Evolutionary conservation across 441 rosid genomes (phyloP).

Genomic region (Populus hybrid): DNA sequence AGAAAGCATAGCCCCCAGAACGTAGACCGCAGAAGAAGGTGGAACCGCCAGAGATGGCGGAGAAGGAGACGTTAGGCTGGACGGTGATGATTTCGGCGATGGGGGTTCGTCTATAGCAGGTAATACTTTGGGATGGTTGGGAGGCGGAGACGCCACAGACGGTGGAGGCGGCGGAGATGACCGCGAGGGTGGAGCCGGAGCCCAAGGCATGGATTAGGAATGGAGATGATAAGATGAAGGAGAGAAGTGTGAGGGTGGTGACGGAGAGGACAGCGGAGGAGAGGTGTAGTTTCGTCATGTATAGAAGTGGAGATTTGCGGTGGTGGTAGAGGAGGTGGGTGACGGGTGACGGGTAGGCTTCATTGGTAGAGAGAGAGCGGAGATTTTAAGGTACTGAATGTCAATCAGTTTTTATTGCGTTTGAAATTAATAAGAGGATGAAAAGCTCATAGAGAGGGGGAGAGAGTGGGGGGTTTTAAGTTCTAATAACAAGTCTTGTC

Average conservation of each 20-base stretch:
- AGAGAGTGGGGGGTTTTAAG: no score
- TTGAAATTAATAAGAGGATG: not conserved
- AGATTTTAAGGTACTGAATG: not conserved
- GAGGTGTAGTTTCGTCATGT: slow-evolving; percentile 40
- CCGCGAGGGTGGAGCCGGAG: slow-evolving; percentile 70
- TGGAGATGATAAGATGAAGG: slow-evolving; percentile 15
- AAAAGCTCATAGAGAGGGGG: not conserved
- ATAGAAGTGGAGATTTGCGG: slow-evolving; percentile 19
- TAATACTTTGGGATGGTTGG: slow-evolving; percentile 39
- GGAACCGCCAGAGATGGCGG: slow-evolving; percentile 63
- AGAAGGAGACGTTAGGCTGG: slow-evolving; percentile 59
- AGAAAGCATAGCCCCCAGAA: slow-evolving; percentile 61
- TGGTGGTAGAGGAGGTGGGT: not conserved
- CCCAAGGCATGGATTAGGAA: slow-evolving; percentile 48
- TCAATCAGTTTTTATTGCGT: not conserved
- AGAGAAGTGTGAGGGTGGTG: slow-evolving; percentile 22
- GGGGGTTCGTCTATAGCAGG: slow-evolving; percentile 40
- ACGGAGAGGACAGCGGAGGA: slow-evolving; percentile 11
- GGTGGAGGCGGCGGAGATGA: slow-evolving; percentile 47
- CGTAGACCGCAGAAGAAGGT: slow-evolving; percentile 68
- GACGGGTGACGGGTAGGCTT: slow-evolving; percentile 9
- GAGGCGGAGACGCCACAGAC: slow-evolving; percentile 72
- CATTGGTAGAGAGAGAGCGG: slow-evolving; percentile 21
- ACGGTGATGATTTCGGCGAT: slow-evolving; percentile 24
- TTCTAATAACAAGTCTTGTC: not conserved